These are phyloP conservation scores for Hypoxylon intermedium DNA, from an alignment of 495 filamentous ascomycete genomes.

Conservation along the genomic window DNA sequence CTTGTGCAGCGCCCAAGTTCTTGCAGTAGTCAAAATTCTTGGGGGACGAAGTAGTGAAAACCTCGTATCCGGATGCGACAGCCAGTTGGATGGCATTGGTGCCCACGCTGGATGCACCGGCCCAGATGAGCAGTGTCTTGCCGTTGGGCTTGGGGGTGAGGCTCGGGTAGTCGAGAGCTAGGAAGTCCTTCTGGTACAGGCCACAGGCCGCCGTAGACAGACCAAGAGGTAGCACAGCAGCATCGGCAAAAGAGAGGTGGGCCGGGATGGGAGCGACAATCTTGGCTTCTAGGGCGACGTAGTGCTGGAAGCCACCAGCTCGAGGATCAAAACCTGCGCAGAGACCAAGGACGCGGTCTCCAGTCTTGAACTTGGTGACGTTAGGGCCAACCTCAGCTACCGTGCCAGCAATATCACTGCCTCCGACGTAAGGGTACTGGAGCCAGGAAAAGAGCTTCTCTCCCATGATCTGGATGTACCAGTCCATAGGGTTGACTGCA, in stretches of 20 bases:
- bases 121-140: slow-evolving; percentile 62
- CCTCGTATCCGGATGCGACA: slow-evolving; percentile 63
- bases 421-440: slow-evolving; percentile 55
- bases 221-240: slow-evolving; percentile 55
- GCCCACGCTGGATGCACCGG: slow-evolving; percentile 66
- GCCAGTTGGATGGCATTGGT: slow-evolving; percentile 69
- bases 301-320: slow-evolving; percentile 48
- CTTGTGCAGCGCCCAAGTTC: slow-evolving; percentile 59
- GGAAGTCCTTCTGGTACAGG: slow-evolving; percentile 51
- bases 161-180: slow-evolving; percentile 40
- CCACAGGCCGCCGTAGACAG: slow-evolving; percentile 57
- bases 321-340: slow-evolving; percentile 22
- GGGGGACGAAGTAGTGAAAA: slow-evolving; percentile 62
- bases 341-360: slow-evolving; percentile 54
- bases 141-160: slow-evolving; percentile 34
- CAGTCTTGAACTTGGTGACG: slow-evolving; percentile 53
- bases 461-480: slow-evolving; percentile 39
- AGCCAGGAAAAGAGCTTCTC: slow-evolving; percentile 35
- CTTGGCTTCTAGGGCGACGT: slow-evolving; percentile 38
- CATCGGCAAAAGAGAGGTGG: slow-evolving; percentile 47
- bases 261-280: slow-evolving; percentile 47
- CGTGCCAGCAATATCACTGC: slow-evolving; percentile 61
- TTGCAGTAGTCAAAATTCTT: slow-evolving; percentile 63
- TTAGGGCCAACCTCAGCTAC: slow-evolving; percentile 55
- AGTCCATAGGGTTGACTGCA: slow-evolving; percentile 56